Evolutionary conservation across 768 basidiomycete genomes (phyloP), one percentile per base, ranked within the genome.

Genomic region (Podaxis pistillaris): DNA sequence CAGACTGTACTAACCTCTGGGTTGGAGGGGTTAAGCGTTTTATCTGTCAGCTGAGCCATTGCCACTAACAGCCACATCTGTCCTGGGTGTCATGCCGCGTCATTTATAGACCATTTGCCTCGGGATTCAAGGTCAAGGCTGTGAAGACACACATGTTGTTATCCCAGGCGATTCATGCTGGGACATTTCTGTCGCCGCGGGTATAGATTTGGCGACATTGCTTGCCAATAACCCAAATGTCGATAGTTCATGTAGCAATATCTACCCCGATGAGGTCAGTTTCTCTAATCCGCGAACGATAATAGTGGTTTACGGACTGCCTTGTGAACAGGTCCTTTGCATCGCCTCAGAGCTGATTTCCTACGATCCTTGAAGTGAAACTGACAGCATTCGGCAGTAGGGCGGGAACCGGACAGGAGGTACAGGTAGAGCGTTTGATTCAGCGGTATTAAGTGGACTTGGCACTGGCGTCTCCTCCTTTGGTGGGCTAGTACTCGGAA

Each of bases 171-270:
- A 57, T 30, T 57, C 56, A 12, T 91, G 90, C 73, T 38, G 65
- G 56, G 0, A 58, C 53, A 24, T 80, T 90, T 60, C 80, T 2
- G 53, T 62, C 0, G 69, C 62, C 24, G 78, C 79, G 60, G 75
- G 75, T 30, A 81, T 87, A 63, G 68, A 79, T 53, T 63, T 77
- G 65, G 76, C 66, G 41, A 81, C 81, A 22, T 75, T 91, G 24
- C 70, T 78, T 64, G 68, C 76, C 33, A 89, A 90, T 77, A 91
- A 90, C 75, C 88, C 85, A 2, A 86, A 90, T 68, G 71, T 90
- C 57, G 74, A 86, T 70, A 61, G 64, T 12, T 66, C 37, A 6
- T 87, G 86, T 74, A 71, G 69, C 41, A 87, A 86, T 74, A 78
- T 89, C 56, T 84, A 84, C 72, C 70, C 80, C 58, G 80, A 76